phyloP scores from a whole-genome alignment of 306 rosid species.

The Morella rubra region DNA sequence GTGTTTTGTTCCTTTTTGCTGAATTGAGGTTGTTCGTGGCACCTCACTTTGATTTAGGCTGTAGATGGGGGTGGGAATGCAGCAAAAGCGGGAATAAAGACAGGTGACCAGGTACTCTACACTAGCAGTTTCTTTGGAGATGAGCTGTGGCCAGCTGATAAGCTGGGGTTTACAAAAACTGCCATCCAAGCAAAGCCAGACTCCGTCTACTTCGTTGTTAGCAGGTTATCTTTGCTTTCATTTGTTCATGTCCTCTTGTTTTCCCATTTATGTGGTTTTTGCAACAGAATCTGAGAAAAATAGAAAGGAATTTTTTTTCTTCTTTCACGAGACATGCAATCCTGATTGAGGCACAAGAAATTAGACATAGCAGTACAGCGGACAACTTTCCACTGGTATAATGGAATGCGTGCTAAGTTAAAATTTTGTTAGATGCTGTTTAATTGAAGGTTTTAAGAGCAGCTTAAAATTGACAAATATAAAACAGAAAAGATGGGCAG shows the following conservation, averaged over 20 bases:
- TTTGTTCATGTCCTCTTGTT: slow-evolving; percentile 4
- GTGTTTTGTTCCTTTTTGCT: background rate
- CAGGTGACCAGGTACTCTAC: slow-evolving; percentile 90
- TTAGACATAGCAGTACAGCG: background rate
- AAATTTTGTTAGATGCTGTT: too few species aligned
- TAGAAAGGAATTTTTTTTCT: background rate
- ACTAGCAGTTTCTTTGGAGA: slow-evolving; percentile 99
- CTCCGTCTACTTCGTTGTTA: slow-evolving; percentile 90
- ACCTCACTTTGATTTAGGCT: slow-evolving; percentile 46
- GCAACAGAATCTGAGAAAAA: background rate
- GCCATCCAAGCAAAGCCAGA: slow-evolving; percentile 97
- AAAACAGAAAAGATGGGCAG: too few species aligned
- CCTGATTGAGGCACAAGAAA: background rate
- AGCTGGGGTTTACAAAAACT: slow-evolving; percentile 95
- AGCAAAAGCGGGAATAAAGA: slow-evolving; percentile 83
- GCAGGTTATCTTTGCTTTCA: slow-evolving; percentile 54
- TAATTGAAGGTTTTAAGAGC: too few species aligned
- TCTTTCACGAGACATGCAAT: background rate
- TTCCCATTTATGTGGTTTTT: background rate
- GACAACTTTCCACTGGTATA: background rate
- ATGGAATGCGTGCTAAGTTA: too few species aligned
- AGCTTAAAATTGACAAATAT: too few species aligned
- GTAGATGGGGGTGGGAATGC: slow-evolving; percentile 98
- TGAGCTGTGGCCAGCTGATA: slow-evolving; percentile 99
- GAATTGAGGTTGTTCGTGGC: slow-evolving; percentile 25